Conservation (phyloP, 164 flowering plant species). For the Annona squamosa region DNA sequence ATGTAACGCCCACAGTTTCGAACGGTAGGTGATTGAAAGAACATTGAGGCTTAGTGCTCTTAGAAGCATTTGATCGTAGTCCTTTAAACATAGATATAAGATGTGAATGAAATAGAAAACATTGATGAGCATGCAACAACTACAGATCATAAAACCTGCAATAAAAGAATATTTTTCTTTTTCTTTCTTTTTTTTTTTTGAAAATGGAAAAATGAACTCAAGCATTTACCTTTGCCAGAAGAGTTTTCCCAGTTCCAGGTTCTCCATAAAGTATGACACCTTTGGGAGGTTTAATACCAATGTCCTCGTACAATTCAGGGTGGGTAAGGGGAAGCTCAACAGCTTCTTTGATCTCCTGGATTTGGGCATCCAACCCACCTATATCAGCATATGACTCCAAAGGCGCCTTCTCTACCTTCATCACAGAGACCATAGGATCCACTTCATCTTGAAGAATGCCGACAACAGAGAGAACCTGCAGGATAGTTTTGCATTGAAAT, state of each 20-base stretch:
- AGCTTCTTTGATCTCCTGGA: slow-evolving; percentile 85
- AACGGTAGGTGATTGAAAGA: no score
- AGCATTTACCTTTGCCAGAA: slow-evolving; percentile 68
- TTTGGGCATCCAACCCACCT: slow-evolving; percentile 84
- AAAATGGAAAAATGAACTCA: not conserved
- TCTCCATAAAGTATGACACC: slow-evolving; percentile 88
- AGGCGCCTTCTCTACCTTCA: slow-evolving; percentile 87
- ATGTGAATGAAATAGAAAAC: not conserved
- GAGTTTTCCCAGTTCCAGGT: slow-evolving; percentile 86
- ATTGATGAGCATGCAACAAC: not conserved
- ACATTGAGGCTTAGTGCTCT: no score
- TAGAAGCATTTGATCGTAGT: no score
- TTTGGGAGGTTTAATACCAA: slow-evolving; percentile 85
- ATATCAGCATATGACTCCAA: slow-evolving; percentile 82
- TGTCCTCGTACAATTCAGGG: slow-evolving; percentile 79
- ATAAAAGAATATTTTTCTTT: no score
- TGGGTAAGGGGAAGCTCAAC: slow-evolving; percentile 90
- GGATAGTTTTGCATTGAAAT: not conserved
- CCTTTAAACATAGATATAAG: not conserved
- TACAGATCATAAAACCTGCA: no score
- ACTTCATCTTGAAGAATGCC: slow-evolving; percentile 86
- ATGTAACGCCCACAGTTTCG: no score
- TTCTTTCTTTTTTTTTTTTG: no score
- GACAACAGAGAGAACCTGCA: slow-evolving; percentile 71
- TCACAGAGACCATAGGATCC: slow-evolving; percentile 81